These are phyloP conservation scores for Nicotiana obtusifolia DNA, from an alignment of 257 asterid genomes.

Conservation along the genomic window DNA sequence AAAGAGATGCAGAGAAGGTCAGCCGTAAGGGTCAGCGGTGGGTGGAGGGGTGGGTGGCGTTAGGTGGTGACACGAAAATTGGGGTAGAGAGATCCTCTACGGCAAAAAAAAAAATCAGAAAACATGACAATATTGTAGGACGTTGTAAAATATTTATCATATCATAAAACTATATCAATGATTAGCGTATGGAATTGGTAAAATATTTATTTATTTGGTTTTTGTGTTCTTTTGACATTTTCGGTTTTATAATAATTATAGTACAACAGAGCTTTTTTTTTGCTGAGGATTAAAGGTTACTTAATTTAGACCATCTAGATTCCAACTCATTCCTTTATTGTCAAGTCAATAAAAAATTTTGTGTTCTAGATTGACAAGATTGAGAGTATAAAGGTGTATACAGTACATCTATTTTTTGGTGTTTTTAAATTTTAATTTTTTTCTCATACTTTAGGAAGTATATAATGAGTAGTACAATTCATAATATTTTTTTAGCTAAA, in stretches of 20 bases:
- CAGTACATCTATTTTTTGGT: not conserved
- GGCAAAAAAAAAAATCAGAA: not conserved
- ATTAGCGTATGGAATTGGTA: not conserved
- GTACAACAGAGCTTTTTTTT: not conserved
- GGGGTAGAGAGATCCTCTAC: conserved; percentile 18
- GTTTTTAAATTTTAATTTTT: not conserved
- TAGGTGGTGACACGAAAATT: conserved; percentile 47
- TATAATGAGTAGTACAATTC: not conserved
- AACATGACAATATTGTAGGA: not conserved
- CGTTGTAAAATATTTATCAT: too few relatives aligned
- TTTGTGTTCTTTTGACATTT: not conserved
- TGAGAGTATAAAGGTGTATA: not conserved
- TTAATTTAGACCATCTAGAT: not conserved
- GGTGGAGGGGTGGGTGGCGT: conserved; percentile 8
- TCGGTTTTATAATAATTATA: not conserved
- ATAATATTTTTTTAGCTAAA: too few relatives aligned
- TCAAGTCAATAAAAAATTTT: not conserved
- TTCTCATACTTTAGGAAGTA: not conserved
- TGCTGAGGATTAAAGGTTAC: not conserved
- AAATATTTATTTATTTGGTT: not conserved
- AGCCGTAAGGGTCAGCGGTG: conserved; percentile 28
- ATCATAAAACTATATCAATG: not conserved
- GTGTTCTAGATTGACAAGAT: not conserved
- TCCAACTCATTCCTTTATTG: not conserved
- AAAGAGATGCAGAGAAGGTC: conserved; percentile 12